Percentiles rank a stretch among this genome's conserved stretches.
Evolutionary conservation across 768 basidiomycete genomes (phyloP).

Genomic region (Leucosporidium scottii): DNA sequence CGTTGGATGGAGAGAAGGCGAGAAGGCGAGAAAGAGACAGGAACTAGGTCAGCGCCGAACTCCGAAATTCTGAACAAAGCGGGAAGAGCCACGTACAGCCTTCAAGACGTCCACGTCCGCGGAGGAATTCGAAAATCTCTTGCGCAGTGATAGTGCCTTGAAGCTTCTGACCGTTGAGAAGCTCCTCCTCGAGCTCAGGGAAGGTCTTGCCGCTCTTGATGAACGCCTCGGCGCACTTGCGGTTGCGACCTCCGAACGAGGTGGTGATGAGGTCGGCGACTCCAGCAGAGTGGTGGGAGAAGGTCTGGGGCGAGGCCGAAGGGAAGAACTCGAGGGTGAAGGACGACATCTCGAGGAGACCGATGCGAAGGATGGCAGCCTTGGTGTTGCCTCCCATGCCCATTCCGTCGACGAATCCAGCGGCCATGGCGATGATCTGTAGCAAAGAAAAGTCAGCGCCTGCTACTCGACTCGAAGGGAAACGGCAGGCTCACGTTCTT

Average conservation of each 20-base stretch:
- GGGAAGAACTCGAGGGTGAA: constrained; percentile 48
- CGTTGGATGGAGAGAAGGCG: no score
- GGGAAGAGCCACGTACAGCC: constrained; percentile 36
- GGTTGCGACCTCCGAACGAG: constrained; percentile 38
- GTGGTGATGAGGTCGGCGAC: constrained; percentile 47
- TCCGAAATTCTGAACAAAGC: no score
- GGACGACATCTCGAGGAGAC: constrained; percentile 46
- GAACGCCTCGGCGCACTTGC: constrained; percentile 46
- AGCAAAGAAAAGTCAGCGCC: constrained; percentile 2
- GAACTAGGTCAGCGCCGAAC: no score
- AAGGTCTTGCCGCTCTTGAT: constrained; percentile 45
- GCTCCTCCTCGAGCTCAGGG: constrained; percentile 42
- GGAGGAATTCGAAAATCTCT: constrained; percentile 45
- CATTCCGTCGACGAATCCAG: constrained; percentile 46
- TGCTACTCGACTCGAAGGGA: not conserved
- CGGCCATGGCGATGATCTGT: constrained; percentile 40
- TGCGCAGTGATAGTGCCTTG: constrained; percentile 42
- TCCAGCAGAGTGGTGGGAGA: constrained; percentile 46
- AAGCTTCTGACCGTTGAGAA: constrained; percentile 10
- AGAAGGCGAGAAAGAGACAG: no score
- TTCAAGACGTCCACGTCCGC: constrained; percentile 42
- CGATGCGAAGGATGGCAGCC: constrained; percentile 48
- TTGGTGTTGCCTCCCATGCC: constrained; percentile 34
- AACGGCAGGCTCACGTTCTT: constrained; percentile 44
- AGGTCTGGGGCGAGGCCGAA: constrained; percentile 43